A percentile compares a stretch with the other conserved stretches of the same genome.
Evolutionary conservation across 2,329 filamentous ascomycete species (phyloP).

Genomic region (Fusarium fracticaudum): DNA sequence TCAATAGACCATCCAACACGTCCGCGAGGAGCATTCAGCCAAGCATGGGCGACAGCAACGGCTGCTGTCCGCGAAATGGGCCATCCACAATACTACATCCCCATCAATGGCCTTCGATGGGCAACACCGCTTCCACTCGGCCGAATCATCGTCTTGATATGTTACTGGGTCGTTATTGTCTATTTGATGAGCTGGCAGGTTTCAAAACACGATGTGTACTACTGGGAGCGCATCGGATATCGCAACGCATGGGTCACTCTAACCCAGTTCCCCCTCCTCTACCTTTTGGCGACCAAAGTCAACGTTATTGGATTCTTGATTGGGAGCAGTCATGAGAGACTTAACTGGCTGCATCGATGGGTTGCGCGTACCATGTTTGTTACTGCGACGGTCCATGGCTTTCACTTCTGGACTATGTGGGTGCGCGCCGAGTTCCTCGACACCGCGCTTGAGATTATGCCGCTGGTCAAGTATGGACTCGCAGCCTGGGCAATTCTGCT

Average conservation of each 20-base stretch:
- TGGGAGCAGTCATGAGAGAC: constrained; percentile 72
- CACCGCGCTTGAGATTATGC: constrained; percentile 68
- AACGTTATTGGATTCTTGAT: constrained; percentile 68
- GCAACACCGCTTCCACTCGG: constrained; percentile 67
- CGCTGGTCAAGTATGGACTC: constrained; percentile 72
- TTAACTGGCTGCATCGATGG: constrained; percentile 81
- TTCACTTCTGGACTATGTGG: constrained; percentile 75
- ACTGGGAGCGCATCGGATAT: constrained; percentile 72
- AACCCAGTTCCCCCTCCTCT: constrained; percentile 71
- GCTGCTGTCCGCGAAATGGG: constrained; percentile 65
- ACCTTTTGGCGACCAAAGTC: constrained; percentile 68
- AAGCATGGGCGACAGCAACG: constrained; percentile 67
- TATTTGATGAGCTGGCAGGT: constrained; percentile 65
- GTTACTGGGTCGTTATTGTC: constrained; percentile 68
- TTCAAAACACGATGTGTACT: constrained; percentile 62
- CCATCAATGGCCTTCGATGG: constrained; percentile 60
- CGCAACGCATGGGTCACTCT: constrained; percentile 74
- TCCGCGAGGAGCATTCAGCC: constrained; percentile 56
- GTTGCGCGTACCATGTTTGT: constrained; percentile 74
- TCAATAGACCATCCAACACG: constrained; percentile 62
- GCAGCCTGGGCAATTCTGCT: constrained; percentile 72
- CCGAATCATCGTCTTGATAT: constrained; percentile 61
- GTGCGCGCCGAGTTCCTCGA: constrained; percentile 66
- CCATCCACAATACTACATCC: constrained; percentile 64
- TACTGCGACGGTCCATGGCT: constrained; percentile 74